A percentile compares a stretch with the other conserved stretches of the same genome.
phyloP scores from a whole-genome alignment of 2,329 filamentous ascomycete species.

The Coniochaeta sp. region DNA sequence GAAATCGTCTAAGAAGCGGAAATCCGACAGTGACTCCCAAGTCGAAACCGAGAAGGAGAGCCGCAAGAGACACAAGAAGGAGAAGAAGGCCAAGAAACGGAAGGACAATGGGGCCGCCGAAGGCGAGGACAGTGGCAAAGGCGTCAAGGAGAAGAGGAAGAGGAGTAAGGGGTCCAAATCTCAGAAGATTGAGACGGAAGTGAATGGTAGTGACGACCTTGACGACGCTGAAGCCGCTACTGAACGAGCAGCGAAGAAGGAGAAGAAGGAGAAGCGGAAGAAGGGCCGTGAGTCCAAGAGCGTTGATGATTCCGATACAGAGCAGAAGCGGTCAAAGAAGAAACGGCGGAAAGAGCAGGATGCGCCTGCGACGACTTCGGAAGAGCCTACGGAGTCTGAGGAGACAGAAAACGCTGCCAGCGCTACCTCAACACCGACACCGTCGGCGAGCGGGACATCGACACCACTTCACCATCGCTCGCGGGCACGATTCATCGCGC shows the following conservation, averaged over 20 bases:
- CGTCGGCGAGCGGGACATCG: slow-evolving; percentile 28
- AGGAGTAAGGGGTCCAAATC: slow-evolving; percentile 7
- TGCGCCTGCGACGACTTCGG: not conserved
- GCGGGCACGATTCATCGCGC: slow-evolving; percentile 75
- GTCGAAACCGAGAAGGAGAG: slow-evolving; percentile 16
- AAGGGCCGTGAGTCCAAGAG: slow-evolving; percentile 16
- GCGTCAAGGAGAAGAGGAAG: slow-evolving; percentile 17
- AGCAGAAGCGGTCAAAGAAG: slow-evolving; percentile 17
- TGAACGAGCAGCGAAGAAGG: slow-evolving; percentile 33
- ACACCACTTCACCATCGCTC: slow-evolving; percentile 59
- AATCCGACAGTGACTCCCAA: slow-evolving; percentile 30
- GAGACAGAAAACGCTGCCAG: slow-evolving; percentile 20
- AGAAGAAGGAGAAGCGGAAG: slow-evolving; percentile 38
- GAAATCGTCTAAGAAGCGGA: slow-evolving; percentile 40
- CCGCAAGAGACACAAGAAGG: slow-evolving; percentile 24
- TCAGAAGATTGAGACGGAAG: slow-evolving; percentile 16
- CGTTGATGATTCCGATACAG: slow-evolving; percentile 17
- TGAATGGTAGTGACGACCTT: slow-evolving; percentile 22
- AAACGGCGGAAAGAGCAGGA: slow-evolving; percentile 14
- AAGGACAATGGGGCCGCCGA: slow-evolving; percentile 25
- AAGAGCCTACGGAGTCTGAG: not conserved
- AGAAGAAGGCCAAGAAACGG: slow-evolving; percentile 22
- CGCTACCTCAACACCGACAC: slow-evolving; percentile 37
- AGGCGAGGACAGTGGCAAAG: slow-evolving; percentile 13
- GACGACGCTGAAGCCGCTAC: slow-evolving; percentile 25